Base-by-base conservation (phyloP, 345 rosid species). In the Clarkia xantiana region DNA sequence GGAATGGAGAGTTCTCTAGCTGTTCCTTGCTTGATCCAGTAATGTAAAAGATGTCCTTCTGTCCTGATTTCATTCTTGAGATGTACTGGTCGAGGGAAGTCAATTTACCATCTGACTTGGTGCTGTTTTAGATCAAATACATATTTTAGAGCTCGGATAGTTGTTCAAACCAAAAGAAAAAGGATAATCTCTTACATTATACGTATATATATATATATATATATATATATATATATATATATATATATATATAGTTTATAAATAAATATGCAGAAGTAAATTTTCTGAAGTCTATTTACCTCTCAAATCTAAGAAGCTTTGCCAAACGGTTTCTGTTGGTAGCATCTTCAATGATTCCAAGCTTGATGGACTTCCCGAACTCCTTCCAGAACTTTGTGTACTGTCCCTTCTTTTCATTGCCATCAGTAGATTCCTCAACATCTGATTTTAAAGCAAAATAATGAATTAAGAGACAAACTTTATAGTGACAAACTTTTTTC, bases 51-150 rank as follows among this genome's bases (percentile, higher is more conserved):
- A 84, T 72, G 55, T 91, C 98, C 62, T 84, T 91, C 48, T 91
- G 96, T 6, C 76, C 85, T 9, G 79, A 23, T 49, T 49, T 49
- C 53, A 49, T 49, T 9, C 53, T 78, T 59, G 95, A 84, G 42
- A 91, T 86, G 75, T 91, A 91, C 62, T 91, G 89, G 63, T 91
- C 98, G 25, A 91, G 76, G 22, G 96, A 86, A 62, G 96, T 84
- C 70, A 91, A 69, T 58, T 84, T 76, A 12, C 98, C 95, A 65
- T 86, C 96, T 1, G 98, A 91, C 64, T 69, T 81, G 12, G 98
- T 74, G 70, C 96, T 91, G 87, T 23, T 29, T 29, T 7, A 10
- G 36, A 38, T 23, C 38, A 25, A 34, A 17, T 20, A 14, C 42
- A 52, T 55, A 5, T 18, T 39, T 36, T 54, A 40, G 29, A 15